Evolutionary conservation across 2,329 filamentous ascomycete species (phyloP), one percentile per base, ranked within the genome.

Genomic region (Penicillium decumbens): DNA sequence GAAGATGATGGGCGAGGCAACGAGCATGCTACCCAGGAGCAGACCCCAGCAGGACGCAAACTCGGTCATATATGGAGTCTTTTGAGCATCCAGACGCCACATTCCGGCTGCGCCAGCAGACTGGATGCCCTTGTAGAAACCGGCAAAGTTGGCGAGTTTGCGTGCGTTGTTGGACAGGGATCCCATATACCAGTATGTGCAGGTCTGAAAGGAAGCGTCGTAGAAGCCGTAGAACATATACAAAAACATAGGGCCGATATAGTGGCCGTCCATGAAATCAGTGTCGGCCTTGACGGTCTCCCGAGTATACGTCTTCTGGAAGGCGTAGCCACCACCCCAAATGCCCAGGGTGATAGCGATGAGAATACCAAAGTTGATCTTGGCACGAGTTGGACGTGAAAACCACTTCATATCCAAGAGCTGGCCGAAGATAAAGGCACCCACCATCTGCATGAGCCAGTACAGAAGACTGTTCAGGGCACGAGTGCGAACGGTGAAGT

Each of bases 121-220:
- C 70, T 95, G 89, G 56, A 95, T 87, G 43, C 85, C 85, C 75
- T 93, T 93, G 80, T 93, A 93, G 76, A 88, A 91, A 55, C 88
- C 91, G 37, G 89, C 87, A 64, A 92, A 87, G 76, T 96, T 95
- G 74, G 92, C 91, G 25, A 92, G 81, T 70, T 90, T 92, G 69
- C 91, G 89, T 53, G 88, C 83, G 56, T 92, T 95, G 80, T 97
- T 97, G 66, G 88, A 91, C 38, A 96, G 78, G 6, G 91, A 82
- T 43, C 92, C 92, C 87, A 97, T 95, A 75, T 87, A 91, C 91
- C 91, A 96, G 77, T 97, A 96, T 43, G 91, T 84, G 63, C 78
- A 84, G 0, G 89, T 92, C 75, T 97, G 92, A 85, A 89, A 96
- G 47, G 84, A 81, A 38, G 91, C 89, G 67, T 96, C 92, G 61